phyloP scores from a whole-genome alignment of 441 rosid genomes.

The Euphorbia corollata region DNA sequence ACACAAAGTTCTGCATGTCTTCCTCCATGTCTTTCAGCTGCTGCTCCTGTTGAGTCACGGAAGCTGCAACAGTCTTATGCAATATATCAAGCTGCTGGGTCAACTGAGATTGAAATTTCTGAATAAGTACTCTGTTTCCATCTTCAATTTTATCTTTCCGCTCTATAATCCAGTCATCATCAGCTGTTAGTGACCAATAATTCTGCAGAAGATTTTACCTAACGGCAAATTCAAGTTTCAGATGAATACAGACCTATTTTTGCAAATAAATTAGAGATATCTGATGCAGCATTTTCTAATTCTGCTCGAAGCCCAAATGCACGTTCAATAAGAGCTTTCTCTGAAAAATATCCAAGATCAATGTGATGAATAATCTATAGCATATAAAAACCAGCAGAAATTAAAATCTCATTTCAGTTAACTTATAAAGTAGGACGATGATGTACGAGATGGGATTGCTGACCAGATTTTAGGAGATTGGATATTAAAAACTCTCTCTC shows the following conservation, averaged over 20 bases:
- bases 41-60: conserved; percentile 75
- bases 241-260: conserved; percentile 63
- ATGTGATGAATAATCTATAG: neutral
- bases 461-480: conserved; percentile 89
- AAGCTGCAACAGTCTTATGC: conserved; percentile 77
- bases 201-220: conserved; percentile 32
- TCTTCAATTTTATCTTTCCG: conserved; percentile 91
- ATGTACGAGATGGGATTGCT: conserved; percentile 13
- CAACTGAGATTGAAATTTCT: conserved; percentile 69
- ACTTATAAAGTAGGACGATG: neutral
- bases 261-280: conserved; percentile 76
- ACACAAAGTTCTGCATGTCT: conserved; percentile 84
- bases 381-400: neutral
- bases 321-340: conserved; percentile 74
- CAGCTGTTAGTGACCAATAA: conserved; percentile 13
- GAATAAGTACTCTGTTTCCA: conserved; percentile 66
- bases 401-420: neutral
- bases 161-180: conserved; percentile 45
- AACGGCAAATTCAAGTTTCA: conserved; percentile 15
- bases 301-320: conserved; percentile 83
- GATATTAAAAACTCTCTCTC: conserved; percentile 85
- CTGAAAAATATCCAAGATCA: conserved; percentile 34
- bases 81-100: conserved; percentile 67
- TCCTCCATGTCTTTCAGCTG: conserved; percentile 87
- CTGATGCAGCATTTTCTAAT: conserved; percentile 79